Percentiles rank a stretch among this genome's conserved stretches.
phyloP scores from a whole-genome alignment of 2,329 filamentous ascomycete species.

The Ophiobolus disseminans region DNA sequence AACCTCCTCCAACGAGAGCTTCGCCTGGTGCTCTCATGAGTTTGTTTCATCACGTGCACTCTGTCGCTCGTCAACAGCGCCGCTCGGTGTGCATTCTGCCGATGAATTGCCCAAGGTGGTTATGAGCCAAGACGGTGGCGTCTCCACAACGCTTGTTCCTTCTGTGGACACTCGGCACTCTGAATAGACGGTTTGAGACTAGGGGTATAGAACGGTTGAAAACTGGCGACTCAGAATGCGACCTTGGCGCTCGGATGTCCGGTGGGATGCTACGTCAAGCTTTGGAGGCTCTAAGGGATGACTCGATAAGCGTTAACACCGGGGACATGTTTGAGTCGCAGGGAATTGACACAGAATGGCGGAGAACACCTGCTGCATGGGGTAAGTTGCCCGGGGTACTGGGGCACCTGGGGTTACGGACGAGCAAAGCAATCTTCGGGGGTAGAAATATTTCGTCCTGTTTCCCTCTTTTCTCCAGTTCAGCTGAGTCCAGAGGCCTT shows the following conservation, averaged over 20 bases:
- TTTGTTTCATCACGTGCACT: slow-evolving; percentile 27
- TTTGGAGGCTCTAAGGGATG: slow-evolving; percentile 14
- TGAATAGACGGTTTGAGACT: slow-evolving; percentile 21
- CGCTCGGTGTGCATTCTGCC: slow-evolving; percentile 30
- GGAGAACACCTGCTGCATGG: slow-evolving; percentile 30
- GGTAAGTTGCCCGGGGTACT: slow-evolving; percentile 26
- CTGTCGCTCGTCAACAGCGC: slow-evolving; percentile 17
- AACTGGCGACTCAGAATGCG: slow-evolving; percentile 21
- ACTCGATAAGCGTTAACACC: slow-evolving; percentile 12
- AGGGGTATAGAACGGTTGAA: slow-evolving; percentile 12
- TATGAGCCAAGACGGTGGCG: slow-evolving; percentile 30
- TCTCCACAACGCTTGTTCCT: slow-evolving; percentile 31
- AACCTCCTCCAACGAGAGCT: slow-evolving; percentile 15
- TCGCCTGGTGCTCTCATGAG: slow-evolving; percentile 28
- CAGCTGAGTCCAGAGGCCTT: slow-evolving; percentile 25
- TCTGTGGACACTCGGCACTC: slow-evolving; percentile 22
- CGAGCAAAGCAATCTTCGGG: slow-evolving; percentile 24
- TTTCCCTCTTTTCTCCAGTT: slow-evolving; percentile 21
- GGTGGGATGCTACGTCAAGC: slow-evolving; percentile 15
- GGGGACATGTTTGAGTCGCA: slow-evolving; percentile 20
- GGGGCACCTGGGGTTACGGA: slow-evolving; percentile 21
- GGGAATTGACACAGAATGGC: slow-evolving; percentile 20
- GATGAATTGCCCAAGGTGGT: slow-evolving; percentile 18
- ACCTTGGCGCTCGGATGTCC: slow-evolving; percentile 12
- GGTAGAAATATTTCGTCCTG: slow-evolving; percentile 33